phyloP scores from a whole-genome alignment of 164 flowering plant species.

The Stephania cephalantha region DNA sequence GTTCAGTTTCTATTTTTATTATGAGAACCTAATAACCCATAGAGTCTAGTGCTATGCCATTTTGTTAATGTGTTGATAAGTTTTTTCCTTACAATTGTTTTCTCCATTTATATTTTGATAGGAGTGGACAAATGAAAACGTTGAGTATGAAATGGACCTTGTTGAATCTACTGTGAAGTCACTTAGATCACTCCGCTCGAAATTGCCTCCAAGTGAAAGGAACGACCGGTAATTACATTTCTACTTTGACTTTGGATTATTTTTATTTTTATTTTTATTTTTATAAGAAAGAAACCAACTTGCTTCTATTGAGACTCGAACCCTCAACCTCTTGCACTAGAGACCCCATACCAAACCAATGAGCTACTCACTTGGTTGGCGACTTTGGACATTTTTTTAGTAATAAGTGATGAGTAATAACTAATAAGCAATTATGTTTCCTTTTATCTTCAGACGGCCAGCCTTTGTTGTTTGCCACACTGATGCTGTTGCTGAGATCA shows the following conservation, averaged over 20 bases:
- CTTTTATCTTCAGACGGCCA: slow-evolving; percentile 46
- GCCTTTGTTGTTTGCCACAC: slow-evolving; percentile 64
- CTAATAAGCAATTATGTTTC: background rate
- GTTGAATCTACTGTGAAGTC: slow-evolving; percentile 64
- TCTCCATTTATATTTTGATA: slow-evolving; percentile 16
- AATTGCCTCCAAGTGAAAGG: slow-evolving; percentile 56
- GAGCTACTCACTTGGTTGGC: no score
- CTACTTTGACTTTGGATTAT: slow-evolving; percentile 1
- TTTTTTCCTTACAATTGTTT: background rate
- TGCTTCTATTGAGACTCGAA: no score
- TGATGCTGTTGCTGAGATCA: slow-evolving; percentile 33
- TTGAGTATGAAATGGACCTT: slow-evolving; percentile 70
- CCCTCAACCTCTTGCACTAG: no score
- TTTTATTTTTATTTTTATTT: no score
- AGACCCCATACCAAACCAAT: no score
- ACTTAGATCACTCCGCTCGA: slow-evolving; percentile 58
- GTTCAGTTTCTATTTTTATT: background rate
- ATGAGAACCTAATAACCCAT: background rate
- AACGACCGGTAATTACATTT: slow-evolving; percentile 48
- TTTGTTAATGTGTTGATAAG: background rate
- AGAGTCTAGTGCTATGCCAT: background rate
- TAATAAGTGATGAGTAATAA: no score
- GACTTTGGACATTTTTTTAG: no score
- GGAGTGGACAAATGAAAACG: slow-evolving; percentile 74
- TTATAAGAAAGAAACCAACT: background rate